Percentiles rank a stretch among this genome's conserved stretches.
These are phyloP conservation scores for Trichoderma koningiopsis DNA, from an alignment of 2,329 filamentous ascomycete genomes.

Conservation along the genomic window DNA sequence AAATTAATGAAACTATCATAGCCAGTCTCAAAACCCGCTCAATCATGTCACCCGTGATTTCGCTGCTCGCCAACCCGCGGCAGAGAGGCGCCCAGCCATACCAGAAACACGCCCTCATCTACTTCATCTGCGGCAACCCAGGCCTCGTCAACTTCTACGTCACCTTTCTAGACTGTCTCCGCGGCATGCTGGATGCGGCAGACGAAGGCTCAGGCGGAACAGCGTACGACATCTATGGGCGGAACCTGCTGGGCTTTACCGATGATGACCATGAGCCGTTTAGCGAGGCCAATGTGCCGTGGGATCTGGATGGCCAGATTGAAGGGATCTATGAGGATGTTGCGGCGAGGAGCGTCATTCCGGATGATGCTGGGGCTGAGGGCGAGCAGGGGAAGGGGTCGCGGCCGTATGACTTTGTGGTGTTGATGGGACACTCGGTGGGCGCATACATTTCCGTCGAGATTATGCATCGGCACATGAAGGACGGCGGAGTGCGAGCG, in stretches of 20 bases:
- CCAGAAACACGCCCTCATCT: constrained; percentile 56
- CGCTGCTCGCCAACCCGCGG: constrained; percentile 35
- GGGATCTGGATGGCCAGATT: constrained; percentile 58
- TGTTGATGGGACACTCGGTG: constrained; percentile 74
- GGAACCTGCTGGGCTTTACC: constrained; percentile 60
- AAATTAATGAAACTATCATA: neutral
- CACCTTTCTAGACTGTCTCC: constrained; percentile 63
- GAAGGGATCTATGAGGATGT: constrained; percentile 45
- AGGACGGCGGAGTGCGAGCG: constrained; percentile 37
- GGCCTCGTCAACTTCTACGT: constrained; percentile 74
- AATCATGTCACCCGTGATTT: constrained; percentile 35
- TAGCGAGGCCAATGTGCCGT: constrained; percentile 45
- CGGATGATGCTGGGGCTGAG: neutral
- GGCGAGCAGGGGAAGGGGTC: constrained; percentile 35
- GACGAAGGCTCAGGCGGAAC: constrained; percentile 34
- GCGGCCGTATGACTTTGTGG: constrained; percentile 56
- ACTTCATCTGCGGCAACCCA: constrained; percentile 76
- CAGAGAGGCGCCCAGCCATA: constrained; percentile 23
- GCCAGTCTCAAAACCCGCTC: neutral
- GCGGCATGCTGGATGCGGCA: constrained; percentile 50
- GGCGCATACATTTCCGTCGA: constrained; percentile 73
- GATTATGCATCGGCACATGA: constrained; percentile 60
- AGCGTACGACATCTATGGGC: constrained; percentile 58
- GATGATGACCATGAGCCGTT: constrained; percentile 56
- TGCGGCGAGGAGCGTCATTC: constrained; percentile 34